A percentile compares a stretch with the other conserved stretches of the same genome.
phyloP scores from a whole-genome alignment of 345 rosid species.

The Citrus inodora region DNA sequence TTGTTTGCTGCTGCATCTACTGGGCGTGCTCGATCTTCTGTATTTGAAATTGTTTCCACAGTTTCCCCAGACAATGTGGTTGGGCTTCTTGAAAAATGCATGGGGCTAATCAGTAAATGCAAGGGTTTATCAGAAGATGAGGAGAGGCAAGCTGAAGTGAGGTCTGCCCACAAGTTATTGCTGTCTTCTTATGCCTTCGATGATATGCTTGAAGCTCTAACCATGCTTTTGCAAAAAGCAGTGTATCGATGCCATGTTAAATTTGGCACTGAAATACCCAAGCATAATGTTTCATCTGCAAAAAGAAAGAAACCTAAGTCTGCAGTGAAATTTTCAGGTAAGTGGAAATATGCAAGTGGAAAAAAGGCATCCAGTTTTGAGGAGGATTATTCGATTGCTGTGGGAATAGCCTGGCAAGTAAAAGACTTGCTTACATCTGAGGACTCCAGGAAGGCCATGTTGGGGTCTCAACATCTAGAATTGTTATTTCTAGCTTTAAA shows the following conservation, averaged over 20 bases:
- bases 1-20: conserved; percentile 63
- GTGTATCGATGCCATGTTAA: conserved; percentile 76
- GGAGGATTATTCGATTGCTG: conserved; percentile 62
- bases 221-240: conserved; percentile 52
- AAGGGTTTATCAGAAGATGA: conserved; percentile 48
- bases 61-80: conserved; percentile 47
- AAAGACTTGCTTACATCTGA: conserved; percentile 60
- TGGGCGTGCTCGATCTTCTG: conserved; percentile 53
- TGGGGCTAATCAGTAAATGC: conserved; percentile 48
- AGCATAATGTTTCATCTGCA: conserved; percentile 32
- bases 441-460: conserved; percentile 47
- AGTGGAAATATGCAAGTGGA: conserved; percentile 55
- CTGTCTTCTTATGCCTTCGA: conserved; percentile 45
- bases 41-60: conserved; percentile 50
- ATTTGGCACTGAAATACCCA: conserved; percentile 60
- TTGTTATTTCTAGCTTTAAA: conserved; percentile 47
- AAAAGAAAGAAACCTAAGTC: conserved; percentile 59
- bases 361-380: conserved; percentile 50
- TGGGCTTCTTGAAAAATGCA: conserved; percentile 61
- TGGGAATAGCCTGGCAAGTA: conserved; percentile 91
- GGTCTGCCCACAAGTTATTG: conserved; percentile 75
- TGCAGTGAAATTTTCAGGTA: conserved; percentile 42
- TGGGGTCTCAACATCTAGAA: conserved; percentile 58
- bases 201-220: conserved; percentile 58
- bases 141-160: conserved; percentile 66